Conservation (phyloP, 805 yeast genomes). For the Huiozyma sinensis region DNA sequence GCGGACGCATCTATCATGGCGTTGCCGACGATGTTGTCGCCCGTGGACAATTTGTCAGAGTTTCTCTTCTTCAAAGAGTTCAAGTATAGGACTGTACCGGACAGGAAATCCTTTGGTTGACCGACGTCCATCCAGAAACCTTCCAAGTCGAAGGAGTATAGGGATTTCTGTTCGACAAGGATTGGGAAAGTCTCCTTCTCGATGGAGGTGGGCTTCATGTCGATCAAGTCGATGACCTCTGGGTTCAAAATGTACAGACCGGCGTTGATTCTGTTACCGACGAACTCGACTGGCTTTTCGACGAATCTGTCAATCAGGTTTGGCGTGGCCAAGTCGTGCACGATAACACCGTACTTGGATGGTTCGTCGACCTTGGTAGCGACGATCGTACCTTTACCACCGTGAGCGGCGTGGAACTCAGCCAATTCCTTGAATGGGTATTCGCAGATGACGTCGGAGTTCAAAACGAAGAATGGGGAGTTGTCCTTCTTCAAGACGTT, state of each 20-base stretch:
- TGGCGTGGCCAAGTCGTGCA: constrained; percentile 89
- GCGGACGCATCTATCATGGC: constrained; percentile 94
- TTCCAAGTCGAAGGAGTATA: constrained; percentile 94
- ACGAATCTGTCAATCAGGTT: constrained; percentile 96
- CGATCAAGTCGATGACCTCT: constrained; percentile 89
- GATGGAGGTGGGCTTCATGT: constrained; percentile 96
- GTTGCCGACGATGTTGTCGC: constrained; percentile 72
- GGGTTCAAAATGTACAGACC: constrained; percentile 98
- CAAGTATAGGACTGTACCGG: constrained; percentile 90
- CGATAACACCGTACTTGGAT: constrained; percentile 98
- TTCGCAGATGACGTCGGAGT: constrained; percentile 98
- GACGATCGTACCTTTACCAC: constrained; percentile 96
- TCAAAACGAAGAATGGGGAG: constrained; percentile 92
- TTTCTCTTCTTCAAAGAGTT: constrained; percentile 73
- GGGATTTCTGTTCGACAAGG: constrained; percentile 76
- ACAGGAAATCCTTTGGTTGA: constrained; percentile 98
- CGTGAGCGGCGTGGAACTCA: constrained; percentile 87
- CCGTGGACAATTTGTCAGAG: constrained; percentile 59
- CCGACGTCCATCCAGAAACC: constrained; percentile 99
- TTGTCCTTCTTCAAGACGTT: constrained; percentile 86
- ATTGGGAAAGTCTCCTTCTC: constrained; percentile 99
- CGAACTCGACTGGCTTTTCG: constrained; percentile 98
- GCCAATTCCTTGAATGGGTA: constrained; percentile 93
- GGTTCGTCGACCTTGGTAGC: constrained; percentile 99
- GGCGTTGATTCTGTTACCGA: constrained; percentile 98